phyloP scores from a whole-genome alignment of 192 early-diverging fungal genomes.

The Podila verticillata region DNA sequence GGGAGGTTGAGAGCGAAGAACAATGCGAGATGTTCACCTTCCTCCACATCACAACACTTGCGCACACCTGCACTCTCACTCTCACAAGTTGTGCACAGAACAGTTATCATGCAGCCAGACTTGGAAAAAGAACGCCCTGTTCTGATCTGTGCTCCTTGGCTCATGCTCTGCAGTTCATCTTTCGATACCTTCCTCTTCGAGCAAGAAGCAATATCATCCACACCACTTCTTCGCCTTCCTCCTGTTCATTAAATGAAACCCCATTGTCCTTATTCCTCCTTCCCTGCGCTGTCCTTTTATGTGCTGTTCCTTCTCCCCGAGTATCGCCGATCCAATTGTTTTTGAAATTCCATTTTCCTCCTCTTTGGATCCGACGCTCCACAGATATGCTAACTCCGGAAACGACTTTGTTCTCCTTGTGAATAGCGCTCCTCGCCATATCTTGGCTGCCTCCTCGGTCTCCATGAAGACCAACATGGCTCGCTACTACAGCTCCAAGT shows the following conservation, averaged over 20 bases:
- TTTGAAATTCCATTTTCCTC: neutral
- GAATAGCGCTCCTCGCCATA: constrained; percentile 47
- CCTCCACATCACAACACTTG: too few species aligned
- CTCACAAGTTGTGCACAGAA: too few species aligned
- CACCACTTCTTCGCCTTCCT: too few species aligned
- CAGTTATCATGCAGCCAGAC: too few species aligned
- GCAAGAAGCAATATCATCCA: too few species aligned
- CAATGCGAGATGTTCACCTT: too few species aligned
- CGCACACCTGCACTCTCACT: too few species aligned
- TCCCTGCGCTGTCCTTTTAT: neutral
- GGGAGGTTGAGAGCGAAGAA: too few species aligned
- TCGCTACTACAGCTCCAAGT: constrained; percentile 63
- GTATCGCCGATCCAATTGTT: constrained; percentile 20
- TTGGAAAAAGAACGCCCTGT: too few species aligned
- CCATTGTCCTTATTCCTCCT: neutral
- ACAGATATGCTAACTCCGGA: neutral
- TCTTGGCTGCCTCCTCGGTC: constrained; percentile 53
- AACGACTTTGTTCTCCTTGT: neutral
- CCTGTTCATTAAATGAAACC: neutral
- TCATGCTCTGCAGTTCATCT: too few species aligned
- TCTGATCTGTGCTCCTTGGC: too few species aligned
- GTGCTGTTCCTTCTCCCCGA: constrained; percentile 8
- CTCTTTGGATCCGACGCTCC: neutral
- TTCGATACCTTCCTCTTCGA: too few species aligned
- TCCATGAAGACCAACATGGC: constrained; percentile 49